Conservation (phyloP, 768 basidiomycete species). For the Leccinum arenicola region DNA sequence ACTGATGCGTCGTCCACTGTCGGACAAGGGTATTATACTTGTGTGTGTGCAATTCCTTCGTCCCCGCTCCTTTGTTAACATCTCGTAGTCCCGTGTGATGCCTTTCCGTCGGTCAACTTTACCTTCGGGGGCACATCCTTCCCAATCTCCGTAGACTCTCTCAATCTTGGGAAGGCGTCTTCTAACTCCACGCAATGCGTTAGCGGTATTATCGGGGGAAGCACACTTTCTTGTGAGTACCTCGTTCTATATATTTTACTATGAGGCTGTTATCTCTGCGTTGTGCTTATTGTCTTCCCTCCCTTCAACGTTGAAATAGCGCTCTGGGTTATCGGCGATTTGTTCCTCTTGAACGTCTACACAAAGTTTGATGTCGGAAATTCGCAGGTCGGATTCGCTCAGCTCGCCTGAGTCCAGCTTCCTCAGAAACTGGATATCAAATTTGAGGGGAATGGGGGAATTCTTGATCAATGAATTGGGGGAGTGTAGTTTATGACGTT, state of each 20-base stretch:
- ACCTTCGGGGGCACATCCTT: background rate
- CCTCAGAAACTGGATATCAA: background rate
- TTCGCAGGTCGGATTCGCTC: background rate
- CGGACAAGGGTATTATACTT: slow-evolving; percentile 34
- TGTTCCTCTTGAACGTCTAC: background rate
- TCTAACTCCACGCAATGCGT: background rate
- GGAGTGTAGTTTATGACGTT: background rate
- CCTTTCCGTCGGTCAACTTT: background rate
- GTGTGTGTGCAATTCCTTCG: background rate
- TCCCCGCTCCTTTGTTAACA: background rate
- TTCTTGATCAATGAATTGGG: background rate
- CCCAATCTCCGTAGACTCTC: background rate
- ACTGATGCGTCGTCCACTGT: slow-evolving; percentile 13
- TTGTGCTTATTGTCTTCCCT: background rate
- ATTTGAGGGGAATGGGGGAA: background rate
- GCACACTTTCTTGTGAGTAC: background rate
- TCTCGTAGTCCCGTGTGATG: background rate
- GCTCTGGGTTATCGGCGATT: background rate
- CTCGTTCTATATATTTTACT: background rate
- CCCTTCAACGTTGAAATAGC: background rate
- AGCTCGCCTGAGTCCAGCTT: background rate
- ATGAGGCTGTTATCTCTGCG: background rate
- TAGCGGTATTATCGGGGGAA: background rate
- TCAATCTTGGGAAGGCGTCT: background rate
- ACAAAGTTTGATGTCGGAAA: background rate